Evolutionary conservation across 2,329 filamentous ascomycete genomes (phyloP).

Genomic region (Verticillium isaacii): DNA sequence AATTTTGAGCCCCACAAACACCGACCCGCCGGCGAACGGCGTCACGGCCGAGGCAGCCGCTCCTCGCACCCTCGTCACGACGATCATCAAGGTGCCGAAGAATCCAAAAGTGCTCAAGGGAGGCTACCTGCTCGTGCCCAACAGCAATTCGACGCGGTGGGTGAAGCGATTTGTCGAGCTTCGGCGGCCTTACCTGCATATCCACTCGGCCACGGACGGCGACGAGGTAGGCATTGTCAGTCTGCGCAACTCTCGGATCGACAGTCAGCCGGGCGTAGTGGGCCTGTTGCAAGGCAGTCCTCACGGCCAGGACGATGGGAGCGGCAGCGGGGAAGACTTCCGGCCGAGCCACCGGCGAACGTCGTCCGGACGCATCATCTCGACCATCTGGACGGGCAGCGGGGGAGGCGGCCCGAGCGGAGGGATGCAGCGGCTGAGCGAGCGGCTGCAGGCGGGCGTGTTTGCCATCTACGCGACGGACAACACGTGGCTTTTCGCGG

Average conservation of each 20-base stretch:
- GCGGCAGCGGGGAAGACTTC: slow-evolving; percentile 29
- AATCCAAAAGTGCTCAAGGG: slow-evolving; percentile 78
- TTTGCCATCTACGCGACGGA: slow-evolving; percentile 93
- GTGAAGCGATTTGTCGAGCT: slow-evolving; percentile 90
- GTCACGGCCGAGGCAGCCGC: slow-evolving; percentile 39
- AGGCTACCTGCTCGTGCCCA: slow-evolving; percentile 82
- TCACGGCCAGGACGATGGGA: slow-evolving; percentile 23
- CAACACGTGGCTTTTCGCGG: slow-evolving; percentile 93
- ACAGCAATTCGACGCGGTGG: slow-evolving; percentile 79
- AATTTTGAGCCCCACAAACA: slow-evolving; percentile 57
- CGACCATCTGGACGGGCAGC: slow-evolving; percentile 49
- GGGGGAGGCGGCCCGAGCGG: slow-evolving; percentile 27
- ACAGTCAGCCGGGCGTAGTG: slow-evolving; percentile 84
- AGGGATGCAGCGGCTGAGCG: slow-evolving; percentile 50
- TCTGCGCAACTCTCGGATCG: slow-evolving; percentile 82
- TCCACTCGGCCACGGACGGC: slow-evolving; percentile 79
- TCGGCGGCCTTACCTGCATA: slow-evolving; percentile 83
- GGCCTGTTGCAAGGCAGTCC: slow-evolving; percentile 59
- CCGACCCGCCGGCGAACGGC: slow-evolving; percentile 64
- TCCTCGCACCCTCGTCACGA: slow-evolving; percentile 66
- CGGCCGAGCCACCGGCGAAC: slow-evolving; percentile 44
- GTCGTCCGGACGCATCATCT: slow-evolving; percentile 47
- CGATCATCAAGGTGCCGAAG: slow-evolving; percentile 73
- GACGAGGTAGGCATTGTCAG: slow-evolving; percentile 90
- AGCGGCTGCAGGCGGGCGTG: slow-evolving; percentile 63